Conservation (phyloP, 2,329 filamentous ascomycete genomes). For the Arthrobotrys sphaeroides region DNA sequence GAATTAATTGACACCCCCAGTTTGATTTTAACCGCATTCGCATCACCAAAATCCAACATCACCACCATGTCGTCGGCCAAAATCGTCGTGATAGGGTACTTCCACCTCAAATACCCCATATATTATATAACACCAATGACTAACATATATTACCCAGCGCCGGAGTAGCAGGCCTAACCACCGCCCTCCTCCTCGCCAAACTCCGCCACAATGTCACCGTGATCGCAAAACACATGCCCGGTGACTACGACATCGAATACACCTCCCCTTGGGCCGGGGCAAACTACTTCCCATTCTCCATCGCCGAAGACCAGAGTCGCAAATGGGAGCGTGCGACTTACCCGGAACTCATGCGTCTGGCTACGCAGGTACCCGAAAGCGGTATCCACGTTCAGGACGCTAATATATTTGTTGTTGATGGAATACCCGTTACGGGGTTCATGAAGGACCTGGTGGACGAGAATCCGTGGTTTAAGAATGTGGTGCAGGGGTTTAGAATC, state of each 20-base stretch:
- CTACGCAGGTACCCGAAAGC: slow-evolving; percentile 75
- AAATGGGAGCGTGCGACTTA: slow-evolving; percentile 64
- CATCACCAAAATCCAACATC: slow-evolving; percentile 1
- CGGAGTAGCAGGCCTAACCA: slow-evolving; percentile 73
- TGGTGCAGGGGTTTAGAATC: slow-evolving; percentile 70
- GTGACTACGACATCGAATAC: slow-evolving; percentile 91
- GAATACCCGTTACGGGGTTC: slow-evolving; percentile 61
- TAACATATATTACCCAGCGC: slow-evolving; percentile 63
- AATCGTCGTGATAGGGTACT: slow-evolving; percentile 65
- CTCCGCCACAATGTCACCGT: slow-evolving; percentile 72
- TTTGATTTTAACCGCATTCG: background rate
- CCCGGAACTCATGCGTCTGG: slow-evolving; percentile 70
- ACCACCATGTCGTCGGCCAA: slow-evolving; percentile 56
- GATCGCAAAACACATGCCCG: slow-evolving; percentile 88
- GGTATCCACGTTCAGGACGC: slow-evolving; percentile 80
- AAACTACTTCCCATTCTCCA: slow-evolving; percentile 70
- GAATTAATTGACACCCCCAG: no score
- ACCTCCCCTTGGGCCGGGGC: slow-evolving; percentile 89
- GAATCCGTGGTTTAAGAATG: slow-evolving; percentile 77
- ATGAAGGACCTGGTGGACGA: slow-evolving; percentile 74
- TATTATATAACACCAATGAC: background rate
- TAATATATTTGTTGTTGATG: slow-evolving; percentile 35
- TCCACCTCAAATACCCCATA: background rate
- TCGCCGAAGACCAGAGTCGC: slow-evolving; percentile 22
- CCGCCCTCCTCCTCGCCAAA: slow-evolving; percentile 71